Percentiles rank a stretch among this genome's conserved stretches.
Conservation (phyloP, 495 filamentous ascomycete species). For the Sabuloglossum arenarium region DNA sequence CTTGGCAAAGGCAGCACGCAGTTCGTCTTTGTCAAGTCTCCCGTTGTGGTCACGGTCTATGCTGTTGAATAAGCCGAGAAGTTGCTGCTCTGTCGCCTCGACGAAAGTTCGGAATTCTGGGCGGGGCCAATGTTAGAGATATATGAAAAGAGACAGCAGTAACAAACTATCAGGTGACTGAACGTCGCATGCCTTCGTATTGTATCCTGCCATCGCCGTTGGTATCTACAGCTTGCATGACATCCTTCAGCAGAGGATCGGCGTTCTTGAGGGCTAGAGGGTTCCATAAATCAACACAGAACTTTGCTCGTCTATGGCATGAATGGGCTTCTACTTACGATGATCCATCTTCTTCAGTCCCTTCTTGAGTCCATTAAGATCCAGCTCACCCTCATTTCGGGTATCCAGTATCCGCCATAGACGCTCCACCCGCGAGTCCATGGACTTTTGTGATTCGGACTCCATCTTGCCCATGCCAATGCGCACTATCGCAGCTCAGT, state of each 20-base stretch:
- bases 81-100: conserved; percentile 60
- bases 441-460: conserved; percentile 11
- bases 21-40: conserved; percentile 69
- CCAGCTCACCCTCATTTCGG: conserved; percentile 52
- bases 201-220: conserved; percentile 77
- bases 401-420: conserved; percentile 70
- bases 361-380: conserved; percentile 61
- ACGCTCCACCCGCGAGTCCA: conserved; percentile 49
- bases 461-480: conserved; percentile 13
- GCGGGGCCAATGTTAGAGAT: not conserved
- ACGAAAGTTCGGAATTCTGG: conserved; percentile 81
- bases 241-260: conserved; percentile 58
- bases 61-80: conserved; percentile 59
- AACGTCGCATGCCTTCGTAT: conserved; percentile 46
- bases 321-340: conserved; percentile 34
- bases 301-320: not conserved
- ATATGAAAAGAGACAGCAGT: not conserved
- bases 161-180: not conserved
- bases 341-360: conserved; percentile 82
- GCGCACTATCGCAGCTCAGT: not conserved
- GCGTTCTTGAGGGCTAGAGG: conserved; percentile 80
- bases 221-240: conserved; percentile 63
- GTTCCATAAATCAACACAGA: conserved; percentile 1
- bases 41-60: conserved; percentile 80
- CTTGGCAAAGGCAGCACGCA: conserved; percentile 51